Evolutionary conservation across 78 protist genomes (phyloP), one percentile per base, ranked within the genome.

Genomic region (Blattamonas nauphoetae): DNA sequence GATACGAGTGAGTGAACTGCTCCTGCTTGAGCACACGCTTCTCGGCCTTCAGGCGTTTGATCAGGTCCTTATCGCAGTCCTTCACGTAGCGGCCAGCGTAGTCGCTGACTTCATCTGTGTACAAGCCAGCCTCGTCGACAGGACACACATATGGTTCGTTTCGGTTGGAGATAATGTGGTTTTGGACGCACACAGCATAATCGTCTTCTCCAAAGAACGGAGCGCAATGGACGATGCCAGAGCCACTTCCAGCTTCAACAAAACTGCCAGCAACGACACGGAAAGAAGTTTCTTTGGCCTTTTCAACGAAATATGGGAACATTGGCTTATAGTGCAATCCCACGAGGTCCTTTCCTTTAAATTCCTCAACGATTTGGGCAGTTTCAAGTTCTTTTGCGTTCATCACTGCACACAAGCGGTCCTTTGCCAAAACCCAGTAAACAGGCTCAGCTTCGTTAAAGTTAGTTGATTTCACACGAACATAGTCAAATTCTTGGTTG

Each of bases 151-250:
- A 21, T 92, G 81, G 85, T 84, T 88, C 45, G 43, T 87, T 87
- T 87, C 97, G 80, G 86, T 88, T 86, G 2, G 1, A 45, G 81
- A 96, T 89, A 86, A 98, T 85, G 11, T 94, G 95, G 85, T 78
- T 21, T 33, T 41, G 82, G 44, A 94, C 41, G 92, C 99, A 95
- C 6, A 93, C 99, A 21, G 96, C 91, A 93, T 87, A 95, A 95
- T 98, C 99, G 90, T 98, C 99, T 90, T 98, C 99, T 82, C 99
- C 99, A 88, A 95, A 97, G 38, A 94, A 97, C 41, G 99, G 99
- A 1, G 99, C 99, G 44, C 32, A 82, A 91, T 99, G 99, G 32
- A 99, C 99, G 32, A 99, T 88, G 89, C 99, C 99, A n/a, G 98
- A 95, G 85, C 99, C 94, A 45, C 46, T 81, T 2, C 21, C 83